Percentiles rank a stretch among this genome's conserved stretches.
phyloP scores from a whole-genome alignment of 306 rosid genomes.

The Rosa rugosa region DNA sequence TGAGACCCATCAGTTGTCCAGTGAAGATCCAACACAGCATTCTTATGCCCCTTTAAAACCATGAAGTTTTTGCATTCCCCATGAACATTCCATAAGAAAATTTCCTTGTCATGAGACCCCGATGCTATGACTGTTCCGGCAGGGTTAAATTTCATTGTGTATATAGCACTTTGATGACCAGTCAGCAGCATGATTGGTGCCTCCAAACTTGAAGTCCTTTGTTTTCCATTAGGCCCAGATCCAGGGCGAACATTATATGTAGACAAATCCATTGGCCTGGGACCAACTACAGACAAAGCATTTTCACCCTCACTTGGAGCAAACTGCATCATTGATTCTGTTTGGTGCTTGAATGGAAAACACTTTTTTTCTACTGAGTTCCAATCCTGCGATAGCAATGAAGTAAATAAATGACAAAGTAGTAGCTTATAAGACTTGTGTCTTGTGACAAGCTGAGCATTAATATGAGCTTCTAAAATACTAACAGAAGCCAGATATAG shows the following conservation, averaged over 20 bases:
- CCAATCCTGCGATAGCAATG: conserved; percentile 18
- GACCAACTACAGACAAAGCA: conserved; percentile 73
- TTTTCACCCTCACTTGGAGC: conserved; percentile 57
- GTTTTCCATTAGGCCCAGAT: conserved; percentile 68
- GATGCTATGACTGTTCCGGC: conserved; percentile 83
- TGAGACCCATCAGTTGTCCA: conserved; percentile 94
- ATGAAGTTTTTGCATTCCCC: conserved; percentile 93
- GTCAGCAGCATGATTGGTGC: conserved; percentile 85
- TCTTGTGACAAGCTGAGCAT: not conserved
- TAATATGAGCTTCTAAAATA: not conserved
- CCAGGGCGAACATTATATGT: conserved; percentile 58
- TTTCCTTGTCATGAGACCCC: conserved; percentile 93
- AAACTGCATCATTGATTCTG: conserved; percentile 58
- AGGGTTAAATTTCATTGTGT: conserved; percentile 91
- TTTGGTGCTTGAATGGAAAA: conserved; percentile 20
- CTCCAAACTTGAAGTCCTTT: conserved; percentile 79
- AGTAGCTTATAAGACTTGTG: not conserved
- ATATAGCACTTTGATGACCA: conserved; percentile 88
- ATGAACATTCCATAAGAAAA: conserved; percentile 84
- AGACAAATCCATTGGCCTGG: conserved; percentile 92
- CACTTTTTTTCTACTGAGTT: not conserved
- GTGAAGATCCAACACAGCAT: conserved; percentile 92
- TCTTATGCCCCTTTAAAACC: conserved; percentile 92
- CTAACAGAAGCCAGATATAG: not conserved
- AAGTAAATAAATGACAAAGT: not conserved